These are phyloP conservation scores for Aquilaria yunnanensis DNA, from an alignment of 345 rosid genomes.

Conservation along the genomic window DNA sequence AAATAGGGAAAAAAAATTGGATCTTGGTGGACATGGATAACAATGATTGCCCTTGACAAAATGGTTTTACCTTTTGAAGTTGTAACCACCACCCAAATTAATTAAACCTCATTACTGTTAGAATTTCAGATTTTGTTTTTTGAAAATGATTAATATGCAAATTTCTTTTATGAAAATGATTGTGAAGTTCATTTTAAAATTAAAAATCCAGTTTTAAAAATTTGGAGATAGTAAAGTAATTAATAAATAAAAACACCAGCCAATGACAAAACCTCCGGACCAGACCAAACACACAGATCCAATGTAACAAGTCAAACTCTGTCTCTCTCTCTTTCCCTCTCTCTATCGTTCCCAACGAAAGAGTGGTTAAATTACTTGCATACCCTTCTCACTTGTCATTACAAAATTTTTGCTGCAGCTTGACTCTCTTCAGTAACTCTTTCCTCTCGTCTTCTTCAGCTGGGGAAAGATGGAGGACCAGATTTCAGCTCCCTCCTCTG, in stretches of 20 bases:
- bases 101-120: no score
- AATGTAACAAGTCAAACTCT: conserved; percentile 31
- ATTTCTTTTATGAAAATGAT: not conserved
- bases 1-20: not conserved
- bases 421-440: conserved; percentile 10
- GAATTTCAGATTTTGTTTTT: no score
- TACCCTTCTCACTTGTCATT: conserved; percentile 5
- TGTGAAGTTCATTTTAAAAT: not conserved
- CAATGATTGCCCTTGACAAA: conserved; percentile 8
- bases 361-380: conserved; percentile 4
- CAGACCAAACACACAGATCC: conserved; percentile 10
- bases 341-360: conserved; percentile 20
- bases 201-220: not conserved
- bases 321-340: conserved; percentile 6
- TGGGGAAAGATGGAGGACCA: conserved; percentile 28
- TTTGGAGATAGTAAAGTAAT: not conserved
- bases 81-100: not conserved
- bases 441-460: not conserved
- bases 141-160: no score
- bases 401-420: not conserved
- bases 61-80: conserved; percentile 6
- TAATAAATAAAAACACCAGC: not conserved
- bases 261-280: conserved; percentile 4
- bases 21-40: not conserved
- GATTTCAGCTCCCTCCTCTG: conserved; percentile 11